These are phyloP conservation scores for Podospora pseudocomata DNA, from an alignment of 495 filamentous ascomycete genomes.

Conservation along the genomic window DNA sequence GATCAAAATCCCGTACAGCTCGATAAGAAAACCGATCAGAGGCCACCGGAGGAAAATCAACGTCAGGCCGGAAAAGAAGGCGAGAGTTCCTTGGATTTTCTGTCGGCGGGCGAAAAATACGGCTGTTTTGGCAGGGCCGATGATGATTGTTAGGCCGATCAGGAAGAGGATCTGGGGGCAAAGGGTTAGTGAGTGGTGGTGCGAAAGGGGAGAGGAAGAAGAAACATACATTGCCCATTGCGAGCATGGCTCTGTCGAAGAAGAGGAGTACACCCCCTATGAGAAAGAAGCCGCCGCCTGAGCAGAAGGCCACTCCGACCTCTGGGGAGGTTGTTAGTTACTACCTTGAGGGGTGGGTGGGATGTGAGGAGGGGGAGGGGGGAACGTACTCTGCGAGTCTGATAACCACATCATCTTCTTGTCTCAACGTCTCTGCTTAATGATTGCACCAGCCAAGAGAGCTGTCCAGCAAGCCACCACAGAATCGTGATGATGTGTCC, in stretches of 20 bases:
- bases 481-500: too few relatives aligned
- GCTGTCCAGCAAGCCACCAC: too few relatives aligned
- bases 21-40: conserved; percentile 80
- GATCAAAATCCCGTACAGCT: conserved; percentile 87
- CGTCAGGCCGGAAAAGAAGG: conserved; percentile 78
- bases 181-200: too few relatives aligned
- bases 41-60: conserved; percentile 88
- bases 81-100: conserved; percentile 86
- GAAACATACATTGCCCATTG: conserved; percentile 46
- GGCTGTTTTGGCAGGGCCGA: conserved; percentile 86
- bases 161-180: conserved; percentile 82
- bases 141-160: conserved; percentile 88
- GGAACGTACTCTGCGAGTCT: conserved; percentile 82
- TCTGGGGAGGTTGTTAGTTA: conserved; percentile 49
- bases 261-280: conserved; percentile 91
- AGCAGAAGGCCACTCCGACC: conserved; percentile 93
- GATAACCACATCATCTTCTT: conserved; percentile 79
- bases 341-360: background rate
- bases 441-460: too few relatives aligned
- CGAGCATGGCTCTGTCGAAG: conserved; percentile 90
- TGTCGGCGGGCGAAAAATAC: conserved; percentile 90
- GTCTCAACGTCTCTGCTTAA: conserved; percentile 19
- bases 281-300: conserved; percentile 88
- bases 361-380: background rate
- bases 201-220: conserved; percentile 3